Percentiles rank a stretch among this genome's conserved stretches.
These are phyloP conservation scores for Cladosporium sp. DNA, from an alignment of 2,329 filamentous ascomycete species.

Conservation along the genomic window DNA sequence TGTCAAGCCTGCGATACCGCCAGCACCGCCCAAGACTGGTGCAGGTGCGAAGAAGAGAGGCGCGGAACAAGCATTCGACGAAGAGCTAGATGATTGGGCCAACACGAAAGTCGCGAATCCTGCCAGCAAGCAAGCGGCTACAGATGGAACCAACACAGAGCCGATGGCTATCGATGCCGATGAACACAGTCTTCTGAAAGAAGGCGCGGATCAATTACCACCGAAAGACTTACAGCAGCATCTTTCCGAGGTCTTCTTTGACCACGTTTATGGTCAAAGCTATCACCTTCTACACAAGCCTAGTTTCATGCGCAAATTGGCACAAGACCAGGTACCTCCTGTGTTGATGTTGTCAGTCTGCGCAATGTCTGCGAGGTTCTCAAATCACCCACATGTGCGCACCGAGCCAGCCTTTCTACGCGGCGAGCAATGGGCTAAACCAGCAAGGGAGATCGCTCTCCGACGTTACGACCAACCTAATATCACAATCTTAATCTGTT, in stretches of 20 bases:
- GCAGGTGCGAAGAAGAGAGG: conserved; percentile 70
- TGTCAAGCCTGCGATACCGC: conserved; percentile 76
- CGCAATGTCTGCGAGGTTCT: conserved; percentile 92
- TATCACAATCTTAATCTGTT: conserved; percentile 90
- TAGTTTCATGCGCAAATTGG: conserved; percentile 89
- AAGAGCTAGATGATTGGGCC: conserved; percentile 80
- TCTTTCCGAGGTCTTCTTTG: conserved; percentile 91
- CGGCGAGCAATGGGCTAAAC: conserved; percentile 86
- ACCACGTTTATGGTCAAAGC: conserved; percentile 91
- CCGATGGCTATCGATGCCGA: conserved; percentile 56
- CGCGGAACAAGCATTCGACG: conserved; percentile 83
- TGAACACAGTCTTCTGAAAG: conserved; percentile 74
- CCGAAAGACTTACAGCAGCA: conserved; percentile 89
- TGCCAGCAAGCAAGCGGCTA: background rate
- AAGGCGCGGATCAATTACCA: conserved; percentile 81
- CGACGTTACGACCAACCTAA: conserved; percentile 92
- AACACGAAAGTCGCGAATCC: conserved; percentile 41
- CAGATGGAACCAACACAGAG: conserved; percentile 29
- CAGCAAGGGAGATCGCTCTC: conserved; percentile 83
- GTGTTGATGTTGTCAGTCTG: conserved; percentile 93
- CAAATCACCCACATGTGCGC: conserved; percentile 78
- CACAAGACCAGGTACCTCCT: conserved; percentile 77
- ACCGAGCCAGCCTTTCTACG: conserved; percentile 79
- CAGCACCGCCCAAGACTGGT: conserved; percentile 56
- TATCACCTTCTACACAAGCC: conserved; percentile 95